Evolutionary conservation across 1,139 yeast species (phyloP), one percentile per base, ranked within the genome.

Genomic region (Protomyces pachydermus): DNA sequence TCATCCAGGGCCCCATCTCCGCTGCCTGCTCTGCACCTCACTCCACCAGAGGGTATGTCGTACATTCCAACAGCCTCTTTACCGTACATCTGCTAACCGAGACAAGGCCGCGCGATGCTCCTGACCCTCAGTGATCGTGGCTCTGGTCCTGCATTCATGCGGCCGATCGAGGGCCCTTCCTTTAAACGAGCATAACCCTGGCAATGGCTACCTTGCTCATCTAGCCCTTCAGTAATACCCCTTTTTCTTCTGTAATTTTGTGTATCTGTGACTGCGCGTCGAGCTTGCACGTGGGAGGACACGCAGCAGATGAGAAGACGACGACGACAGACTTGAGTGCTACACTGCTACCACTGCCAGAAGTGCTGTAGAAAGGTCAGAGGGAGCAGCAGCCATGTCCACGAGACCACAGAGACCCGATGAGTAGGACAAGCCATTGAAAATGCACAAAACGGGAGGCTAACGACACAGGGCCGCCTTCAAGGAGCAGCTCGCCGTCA

Each of bases 401-500:
- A 42, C 48, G 48, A 42, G 48, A 42, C 48, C 48, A n/a, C 48
- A 42, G 48, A 42, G 23, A 20, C 48, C 48, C 20, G 48, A 42
- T 42, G 48, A 42, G 48, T 42, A 42, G 23, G 48, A 10, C 25
- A 4, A 28, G 8, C 0, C 1, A 38, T 3, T 38, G n/a, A 14
- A 2, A 1, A n/a, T 5, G 2, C 2, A 4, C 9, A 16, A 16
- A 42, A n/a, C 12, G 23, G 25, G 25, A 18, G 16, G 23, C 48
- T 42, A 18, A 42, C 48, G 5, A 42, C 18, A 20, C 34, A 25
- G 54, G 35, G 37, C 54, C 37, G 54, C 35, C 32, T 54, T 45
- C 58, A 46, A 60, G 39, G 54, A 60, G 54, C 25, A 42, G 32
- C 58, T 60, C n/a, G 48, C 64, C 38, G 55, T 34, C 48, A 56